Base-by-base conservation (phyloP, 2,329 filamentous ascomycete species). In the Penicillium sp. region DNA sequence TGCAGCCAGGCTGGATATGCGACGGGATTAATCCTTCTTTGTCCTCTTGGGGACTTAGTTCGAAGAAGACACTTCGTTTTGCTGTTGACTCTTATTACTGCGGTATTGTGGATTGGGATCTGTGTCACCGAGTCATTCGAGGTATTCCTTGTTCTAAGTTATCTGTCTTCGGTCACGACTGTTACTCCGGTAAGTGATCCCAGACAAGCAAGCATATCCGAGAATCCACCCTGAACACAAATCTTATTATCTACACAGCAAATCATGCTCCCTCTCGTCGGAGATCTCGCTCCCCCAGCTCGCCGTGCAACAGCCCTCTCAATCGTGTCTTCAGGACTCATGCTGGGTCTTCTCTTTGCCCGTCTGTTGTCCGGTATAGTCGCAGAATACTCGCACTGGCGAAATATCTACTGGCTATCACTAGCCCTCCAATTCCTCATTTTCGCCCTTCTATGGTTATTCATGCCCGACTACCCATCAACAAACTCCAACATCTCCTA, bases 1-100 rank as follows among this genome's bases (percentile, higher is more conserved):
- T 75, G 91, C 41, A 85, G 89, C 72, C 90, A 94, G 70, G 87
- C 88, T 1, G 90, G 90, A 1, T 94, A 94, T 72, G 89, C 89
- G 0, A 79, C 78, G 0, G 89, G 90, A 0, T 69, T 94, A 19
- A 73, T 93, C 16, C 85, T 93, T 58, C 75, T 94, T 10, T 90
- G 89, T 66, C 90, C 90, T 0, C 70, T 92, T 1, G 90, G 89
- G 0, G 90, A 94, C 61, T 64, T 85, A 38, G 69, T 93, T 7
- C 81, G 80, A 28, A 79, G 90, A 25, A 77, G 90, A 37, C 84
- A 85, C 0, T 90, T 90, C 64, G 88, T 91, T 25, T 76, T 92
- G 2, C 72, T 75, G 0, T 75, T 94, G 14, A 81, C 90, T 5
- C 80, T 84, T 33, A 81, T 87, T 51, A 92, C 90, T 1, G 84